Conservation (phyloP, 23 red algal genomes). For the Pyropia yezoensis region DNA sequence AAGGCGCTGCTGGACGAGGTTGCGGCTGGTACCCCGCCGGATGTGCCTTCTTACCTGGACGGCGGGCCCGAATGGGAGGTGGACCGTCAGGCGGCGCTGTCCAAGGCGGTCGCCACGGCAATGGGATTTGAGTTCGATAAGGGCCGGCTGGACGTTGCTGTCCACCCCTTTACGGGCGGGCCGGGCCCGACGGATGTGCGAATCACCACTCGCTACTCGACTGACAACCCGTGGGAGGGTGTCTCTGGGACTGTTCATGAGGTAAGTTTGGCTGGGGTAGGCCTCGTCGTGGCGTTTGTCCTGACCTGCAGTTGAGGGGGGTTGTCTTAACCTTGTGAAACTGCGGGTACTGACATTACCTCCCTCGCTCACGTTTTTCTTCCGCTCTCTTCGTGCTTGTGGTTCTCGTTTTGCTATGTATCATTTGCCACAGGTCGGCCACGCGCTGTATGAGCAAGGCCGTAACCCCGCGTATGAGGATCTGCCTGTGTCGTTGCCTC, state of each 20-base stretch:
- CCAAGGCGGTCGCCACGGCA: constrained; percentile 11
- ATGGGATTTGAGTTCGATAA: constrained; percentile 40
- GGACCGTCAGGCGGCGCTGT: constrained; percentile 28
- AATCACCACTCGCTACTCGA: constrained; percentile 58
- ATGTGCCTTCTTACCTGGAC: constrained; percentile 22
- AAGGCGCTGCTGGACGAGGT: constrained; percentile 20
- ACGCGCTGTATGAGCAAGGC: constrained; percentile 66
- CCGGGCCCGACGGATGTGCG: constrained; percentile 34
- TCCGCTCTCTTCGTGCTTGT: no score
- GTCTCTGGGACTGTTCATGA: constrained; percentile 48
- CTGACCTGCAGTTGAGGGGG: no score
- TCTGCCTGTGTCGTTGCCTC: constrained; percentile 34
- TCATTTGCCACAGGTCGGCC: constrained; percentile 6
- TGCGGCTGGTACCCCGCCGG: constrained; percentile 11
- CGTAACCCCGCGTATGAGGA: constrained; percentile 22
- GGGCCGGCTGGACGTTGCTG: constrained; percentile 40
- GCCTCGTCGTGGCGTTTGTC: no score
- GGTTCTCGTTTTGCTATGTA: no score
- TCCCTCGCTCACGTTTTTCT: no score
- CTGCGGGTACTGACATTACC: no score
- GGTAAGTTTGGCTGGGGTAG: neutral
- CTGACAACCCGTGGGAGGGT: constrained; percentile 45
- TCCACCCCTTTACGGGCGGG: constrained; percentile 71
- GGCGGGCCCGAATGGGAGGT: constrained; percentile 39
- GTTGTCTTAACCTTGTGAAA: no score